Base-by-base conservation (phyloP, 306 rosid genomes). In the Casuarina equisetifolia region DNA sequence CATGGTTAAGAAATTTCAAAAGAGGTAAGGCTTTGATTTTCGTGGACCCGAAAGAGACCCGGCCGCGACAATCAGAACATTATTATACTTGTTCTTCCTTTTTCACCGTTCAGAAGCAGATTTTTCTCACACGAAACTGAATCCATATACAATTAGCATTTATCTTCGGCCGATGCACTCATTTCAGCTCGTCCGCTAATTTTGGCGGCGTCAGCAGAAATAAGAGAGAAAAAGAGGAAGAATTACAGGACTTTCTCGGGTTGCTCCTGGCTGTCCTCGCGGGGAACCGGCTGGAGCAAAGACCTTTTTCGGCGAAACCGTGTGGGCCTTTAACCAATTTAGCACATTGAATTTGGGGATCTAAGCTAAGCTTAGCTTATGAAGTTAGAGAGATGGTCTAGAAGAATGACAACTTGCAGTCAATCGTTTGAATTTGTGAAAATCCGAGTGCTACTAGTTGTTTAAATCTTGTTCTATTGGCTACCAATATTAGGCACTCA, bases 301-400 rank as follows among this genome's bases (percentile, higher is more conserved):
- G 77, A 75, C 78, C 73, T 70, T 40, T 9, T 2, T 74, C 8
- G 20, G 76, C 72, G 52, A 76, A 83, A 85, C 85, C 89, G 89
- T 59, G 89, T 89, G 91, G 91, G 62, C 76, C 81, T 80, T 76
- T 3, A 76, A 36, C 74, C 62, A 49, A 76, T 68, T 71, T 73
- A 61, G 35, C 53, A 66, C 40, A 2, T 13, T 6, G 79, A 52
- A 82, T 77, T 62, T 72, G 61, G 71, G 77, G 82, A 72, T 19
- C 62, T n/a, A 2, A 45, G 42, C 69, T 64, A 43, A n/a, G 62
- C 9, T 69, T 57, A 42, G 48, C 48, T 9, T 44, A 44, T 4
- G 8, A 4, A 10, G 58, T 16, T 3, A 61, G 43, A 63, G 35
- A 55, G 69, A 75, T 68, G 70, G 80, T 74, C 69, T 77, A 76